These are phyloP conservation scores for Pseudognaphalium luteoalbum DNA, from an alignment of 129 eudicot species.

Conservation along the genomic window DNA sequence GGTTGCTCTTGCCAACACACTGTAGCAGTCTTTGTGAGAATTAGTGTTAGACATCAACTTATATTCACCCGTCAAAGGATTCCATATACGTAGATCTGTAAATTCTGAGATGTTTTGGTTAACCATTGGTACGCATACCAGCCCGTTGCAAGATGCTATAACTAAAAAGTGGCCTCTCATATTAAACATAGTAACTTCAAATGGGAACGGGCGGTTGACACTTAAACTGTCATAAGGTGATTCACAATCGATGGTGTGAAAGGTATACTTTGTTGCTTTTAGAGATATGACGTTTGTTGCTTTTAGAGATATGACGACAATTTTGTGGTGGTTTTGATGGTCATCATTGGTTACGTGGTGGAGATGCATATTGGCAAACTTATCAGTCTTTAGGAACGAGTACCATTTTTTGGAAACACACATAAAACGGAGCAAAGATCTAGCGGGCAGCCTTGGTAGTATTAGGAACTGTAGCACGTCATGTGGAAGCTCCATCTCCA, in stretches of 20 bases:
- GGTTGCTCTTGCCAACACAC: neutral
- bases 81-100: constrained; percentile 11
- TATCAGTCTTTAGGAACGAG: constrained; percentile 2
- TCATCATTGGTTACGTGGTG: neutral
- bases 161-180: neutral
- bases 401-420: constrained; percentile 16
- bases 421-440: neutral
- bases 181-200: neutral
- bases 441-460: constrained; percentile 24
- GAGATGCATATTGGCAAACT: neutral
- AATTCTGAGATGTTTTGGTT: neutral
- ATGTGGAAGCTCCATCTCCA: too few relatives aligned
- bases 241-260: constrained; percentile 7
- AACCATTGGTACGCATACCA: constrained; percentile 2
- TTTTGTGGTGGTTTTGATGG: constrained; percentile 17
- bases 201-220: neutral
- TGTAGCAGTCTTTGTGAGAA: neutral
- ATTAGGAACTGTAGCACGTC: neutral
- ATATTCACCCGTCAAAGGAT: constrained; percentile 8
- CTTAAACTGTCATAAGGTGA: neutral
- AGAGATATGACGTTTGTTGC: too few relatives aligned
- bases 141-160: constrained; percentile 8
- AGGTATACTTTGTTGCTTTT: neutral
- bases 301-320: neutral
- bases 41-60: neutral